Evolutionary conservation across 2,329 filamentous ascomycete species (phyloP).

Genomic region (Colletotrichum endophyticum): DNA sequence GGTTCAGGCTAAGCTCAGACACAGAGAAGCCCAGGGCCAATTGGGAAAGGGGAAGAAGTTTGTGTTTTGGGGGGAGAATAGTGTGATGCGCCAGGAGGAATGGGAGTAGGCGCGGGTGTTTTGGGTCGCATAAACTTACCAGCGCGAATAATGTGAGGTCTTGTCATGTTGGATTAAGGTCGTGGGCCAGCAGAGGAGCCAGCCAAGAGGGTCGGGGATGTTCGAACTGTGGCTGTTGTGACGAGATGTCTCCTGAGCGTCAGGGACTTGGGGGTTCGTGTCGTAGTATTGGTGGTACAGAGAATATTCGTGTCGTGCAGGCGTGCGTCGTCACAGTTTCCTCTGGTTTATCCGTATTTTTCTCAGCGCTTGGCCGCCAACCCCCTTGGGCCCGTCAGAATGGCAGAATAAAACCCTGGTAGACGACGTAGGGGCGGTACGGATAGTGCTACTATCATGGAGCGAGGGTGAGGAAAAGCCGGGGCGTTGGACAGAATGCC

Average conservation of each 20-base stretch:
- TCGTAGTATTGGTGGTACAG: neutral
- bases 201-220: neutral
- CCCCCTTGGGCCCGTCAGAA: conserved; percentile 11
- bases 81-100: conserved; percentile 16
- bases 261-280: neutral
- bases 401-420: conserved; percentile 12
- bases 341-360: neutral
- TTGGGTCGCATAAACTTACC: conserved; percentile 46
- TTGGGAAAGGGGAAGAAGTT: conserved; percentile 5
- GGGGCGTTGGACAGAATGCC: conserved; percentile 12
- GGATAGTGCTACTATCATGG: neutral
- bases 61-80: conserved; percentile 10
- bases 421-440: neutral
- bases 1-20: conserved; percentile 22
- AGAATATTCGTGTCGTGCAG: neutral
- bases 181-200: conserved; percentile 12
- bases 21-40: conserved; percentile 2
- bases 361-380: conserved; percentile 3
- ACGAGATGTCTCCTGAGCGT: neutral
- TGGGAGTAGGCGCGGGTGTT: conserved; percentile 17
- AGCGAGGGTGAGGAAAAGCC: neutral
- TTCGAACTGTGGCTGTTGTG: conserved; percentile 2
- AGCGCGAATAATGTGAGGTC: conserved; percentile 64
- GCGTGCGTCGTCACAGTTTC: conserved; percentile 7
- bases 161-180: conserved; percentile 54